Base-by-base conservation (phyloP, 768 basidiomycete genomes). In the Boletus rubroflammeus region DNA sequence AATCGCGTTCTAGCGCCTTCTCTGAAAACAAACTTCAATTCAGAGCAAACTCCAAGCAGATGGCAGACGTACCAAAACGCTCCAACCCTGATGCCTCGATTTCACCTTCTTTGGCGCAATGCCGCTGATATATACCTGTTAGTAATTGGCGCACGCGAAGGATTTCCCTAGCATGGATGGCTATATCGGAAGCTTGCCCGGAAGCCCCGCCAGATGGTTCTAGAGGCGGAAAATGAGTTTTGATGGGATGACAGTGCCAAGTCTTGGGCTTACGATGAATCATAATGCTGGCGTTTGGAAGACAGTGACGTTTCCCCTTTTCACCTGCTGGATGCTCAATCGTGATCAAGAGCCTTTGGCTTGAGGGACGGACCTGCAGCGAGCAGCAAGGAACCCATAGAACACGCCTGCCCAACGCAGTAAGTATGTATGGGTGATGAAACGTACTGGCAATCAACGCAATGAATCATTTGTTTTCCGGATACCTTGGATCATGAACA, bases 91-190 rank as follows among this genome's bases (percentile, higher is more conserved):
- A 79, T 49, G 77, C 81, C 51, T 80, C 74, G 53, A 68, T 77
- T 74, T 97, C 93, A 29, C 77, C 83, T 45, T 77, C 74, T 60
- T 77, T 81, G 17, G 73, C 78, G 71, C 95, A 97, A 67, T 98
- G 95, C 59, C 78, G 78, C 67, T 90, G 90, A 76, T 97, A 97
- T 66, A 97, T 93, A 47, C 81, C 78, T 19, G 95, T 97, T 50
- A 98, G 76, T 5, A 86, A 70, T 56, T 89, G 82, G 41, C 95
- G 81, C 57, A 95, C 86, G 39, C 94, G 85, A 26, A 98, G 79
- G 64, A 98, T 98, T 73, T 98, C 94, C 69, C 89, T 90, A 4
- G 96, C 96, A 67, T 96, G 93, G 57, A 96, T 95, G n/a, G 93
- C 92, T 61, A 98, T 96, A 72, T 98, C 96, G 38, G 88, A 87